phyloP scores from a whole-genome alignment of 2,329 filamentous ascomycete species.

The Fusarium sp. region DNA sequence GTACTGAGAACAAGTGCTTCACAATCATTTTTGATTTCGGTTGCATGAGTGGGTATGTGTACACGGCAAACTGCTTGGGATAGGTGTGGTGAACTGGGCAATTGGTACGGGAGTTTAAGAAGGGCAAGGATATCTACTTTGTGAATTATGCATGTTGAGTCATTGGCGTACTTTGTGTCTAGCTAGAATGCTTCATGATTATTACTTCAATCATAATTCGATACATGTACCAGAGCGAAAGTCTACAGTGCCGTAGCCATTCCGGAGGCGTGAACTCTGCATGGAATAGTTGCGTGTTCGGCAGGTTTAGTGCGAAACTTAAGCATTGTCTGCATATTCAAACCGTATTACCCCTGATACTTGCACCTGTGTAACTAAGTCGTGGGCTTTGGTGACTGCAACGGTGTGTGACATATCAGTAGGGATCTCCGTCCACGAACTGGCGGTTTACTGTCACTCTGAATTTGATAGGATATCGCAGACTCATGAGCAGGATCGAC shows the following conservation, averaged over 20 bases:
- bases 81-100: background rate
- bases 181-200: constrained; percentile 1
- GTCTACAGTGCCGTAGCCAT: background rate
- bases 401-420: background rate
- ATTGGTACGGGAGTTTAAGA: constrained; percentile 14
- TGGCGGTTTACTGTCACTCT: background rate
- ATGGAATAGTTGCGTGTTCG: background rate
- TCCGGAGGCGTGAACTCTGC: background rate
- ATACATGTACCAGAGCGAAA: background rate
- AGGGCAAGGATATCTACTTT: background rate
- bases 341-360: constrained; percentile 28
- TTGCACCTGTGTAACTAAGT: constrained; percentile 16
- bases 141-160: constrained; percentile 2
- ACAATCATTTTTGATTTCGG: background rate
- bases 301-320: background rate
- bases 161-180: background rate
- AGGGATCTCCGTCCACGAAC: background rate
- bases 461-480: constrained; percentile 1
- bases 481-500: background rate
- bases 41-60: constrained; percentile 3
- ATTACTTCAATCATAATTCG: background rate
- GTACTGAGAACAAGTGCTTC: background rate
- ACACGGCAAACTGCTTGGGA: constrained; percentile 9
- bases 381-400: background rate
- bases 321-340: background rate